Base-by-base conservation (phyloP, 2,329 filamentous ascomycete species). In the Dactylellina sp. region DNA sequence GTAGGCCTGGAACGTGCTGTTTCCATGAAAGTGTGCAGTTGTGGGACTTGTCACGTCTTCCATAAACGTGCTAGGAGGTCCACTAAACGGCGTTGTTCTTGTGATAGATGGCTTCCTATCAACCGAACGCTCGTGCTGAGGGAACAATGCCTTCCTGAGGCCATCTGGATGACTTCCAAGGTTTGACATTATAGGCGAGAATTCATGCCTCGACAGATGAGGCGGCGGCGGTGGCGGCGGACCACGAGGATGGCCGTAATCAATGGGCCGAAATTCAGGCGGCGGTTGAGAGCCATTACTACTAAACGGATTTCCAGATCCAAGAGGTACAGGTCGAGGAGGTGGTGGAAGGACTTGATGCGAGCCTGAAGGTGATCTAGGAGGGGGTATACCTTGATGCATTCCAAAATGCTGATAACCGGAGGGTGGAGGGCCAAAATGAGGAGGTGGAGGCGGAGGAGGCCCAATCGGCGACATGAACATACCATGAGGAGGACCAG, bases 111-210 rank as follows among this genome's bases (percentile, higher is more conserved):
- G 39, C 25, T 56, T 65, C 35, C 68, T 60, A 7, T 72, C 68
- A 6, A 25, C 35, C 12, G 60, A 16, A 18, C 68, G 68, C 16
- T 72, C 68, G 53, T 60, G 59, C 20, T 60, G 60, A 49, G 68
- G 61, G 53, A 72, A 72, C 53, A 72, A 65, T 42, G 68, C 68
- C 46, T 72, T 64, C 16, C 53, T 60, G 18, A 72, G 53, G 0
- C 52, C 60, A 37, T 72, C 68, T 14, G 61, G 35, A 56, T 72
- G 68, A 18, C 32, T 35, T 6, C 37, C 39, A 40, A 56, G 32
- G 24, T 47, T 64, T 40, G 68, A 72, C 53, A 72, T 72, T 16
- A 72, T 72, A n/a, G 68, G 68, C 47, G 68, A 72, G 25, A 65
- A 72, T 22, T 64, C 68, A 72, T 65, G 68, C 2, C 55, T 35